Conservation (phyloP, 148 eudicot species). For the Nepenthes gracilis region DNA sequence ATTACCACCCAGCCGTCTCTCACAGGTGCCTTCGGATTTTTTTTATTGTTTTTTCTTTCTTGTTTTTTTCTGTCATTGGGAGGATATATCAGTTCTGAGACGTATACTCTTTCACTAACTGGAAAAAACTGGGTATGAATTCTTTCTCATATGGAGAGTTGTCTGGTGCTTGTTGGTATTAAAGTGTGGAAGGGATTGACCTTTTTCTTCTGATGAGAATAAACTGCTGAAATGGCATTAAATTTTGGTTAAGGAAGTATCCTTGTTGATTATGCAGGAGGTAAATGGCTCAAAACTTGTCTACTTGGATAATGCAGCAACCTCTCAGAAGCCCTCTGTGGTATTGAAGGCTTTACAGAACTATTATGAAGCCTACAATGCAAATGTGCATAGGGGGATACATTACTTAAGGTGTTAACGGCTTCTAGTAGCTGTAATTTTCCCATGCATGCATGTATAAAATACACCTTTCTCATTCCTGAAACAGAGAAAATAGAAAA, state of each 20-base stretch:
- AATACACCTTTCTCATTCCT: neutral
- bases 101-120: too few relatives aligned
- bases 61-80: too few relatives aligned
- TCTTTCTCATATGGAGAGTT: too few relatives aligned
- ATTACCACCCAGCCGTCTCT: too few relatives aligned
- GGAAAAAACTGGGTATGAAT: too few relatives aligned
- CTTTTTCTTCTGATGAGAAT: neutral
- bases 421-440: neutral
- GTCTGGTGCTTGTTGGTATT: too few relatives aligned
- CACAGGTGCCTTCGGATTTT: too few relatives aligned
- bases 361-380: constrained; percentile 75
- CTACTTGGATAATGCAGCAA: constrained; percentile 92
- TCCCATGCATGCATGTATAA: neutral
- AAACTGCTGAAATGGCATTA: neutral
- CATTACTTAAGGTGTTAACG: constrained; percentile 64
- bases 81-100: too few relatives aligned
- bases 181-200: too few relatives aligned
- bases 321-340: constrained; percentile 82
- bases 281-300: constrained; percentile 79
- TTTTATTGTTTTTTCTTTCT: too few relatives aligned
- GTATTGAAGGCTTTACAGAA: constrained; percentile 65
- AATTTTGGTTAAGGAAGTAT: neutral
- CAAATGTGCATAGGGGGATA: constrained; percentile 95
- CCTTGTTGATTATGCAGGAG: constrained; percentile 33
- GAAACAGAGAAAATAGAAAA: neutral